Conservation (phyloP, 2,329 filamentous ascomycete species). For the Claviceps purpurea region DNA sequence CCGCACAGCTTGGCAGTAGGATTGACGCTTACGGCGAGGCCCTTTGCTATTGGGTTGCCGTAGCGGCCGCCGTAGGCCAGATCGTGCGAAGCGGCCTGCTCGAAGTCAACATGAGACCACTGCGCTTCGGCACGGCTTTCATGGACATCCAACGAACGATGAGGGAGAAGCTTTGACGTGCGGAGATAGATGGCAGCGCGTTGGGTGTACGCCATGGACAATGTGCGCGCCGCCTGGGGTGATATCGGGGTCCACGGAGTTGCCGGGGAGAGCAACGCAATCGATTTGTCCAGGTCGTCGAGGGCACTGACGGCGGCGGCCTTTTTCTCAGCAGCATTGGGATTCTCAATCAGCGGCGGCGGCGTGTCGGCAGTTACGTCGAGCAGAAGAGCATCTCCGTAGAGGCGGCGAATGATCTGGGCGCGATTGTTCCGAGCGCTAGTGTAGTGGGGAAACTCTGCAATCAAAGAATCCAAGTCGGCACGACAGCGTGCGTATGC, state of each 20-base stretch:
- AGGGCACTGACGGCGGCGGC: constrained; percentile 29
- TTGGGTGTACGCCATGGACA: constrained; percentile 61
- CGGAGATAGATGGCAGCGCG: constrained; percentile 50
- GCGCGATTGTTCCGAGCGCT: constrained; percentile 64
- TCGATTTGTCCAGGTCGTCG: constrained; percentile 42
- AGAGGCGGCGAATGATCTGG: constrained; percentile 48
- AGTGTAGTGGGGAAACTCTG: constrained; percentile 49
- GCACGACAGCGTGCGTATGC: constrained; percentile 35
- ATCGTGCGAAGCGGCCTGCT: constrained; percentile 48
- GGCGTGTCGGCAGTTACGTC: constrained; percentile 21
- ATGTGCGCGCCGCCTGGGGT: constrained; percentile 47
- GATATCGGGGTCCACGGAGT: constrained; percentile 42
- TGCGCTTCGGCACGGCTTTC: constrained; percentile 27
- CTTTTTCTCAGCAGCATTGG: constrained; percentile 23
- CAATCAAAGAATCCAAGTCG: constrained; percentile 42
- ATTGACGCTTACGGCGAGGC: constrained; percentile 50
- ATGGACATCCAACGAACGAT: constrained; percentile 25
- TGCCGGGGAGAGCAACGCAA: constrained; percentile 43
- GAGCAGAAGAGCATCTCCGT: constrained; percentile 47
- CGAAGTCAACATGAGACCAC: constrained; percentile 44
- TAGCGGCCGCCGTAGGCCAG: constrained; percentile 52
- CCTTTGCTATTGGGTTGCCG: constrained; percentile 52
- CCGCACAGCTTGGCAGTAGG: constrained; percentile 58
- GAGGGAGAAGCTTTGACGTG: constrained; percentile 36
- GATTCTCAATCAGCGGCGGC: constrained; percentile 28